These are phyloP conservation scores for Breviolum minutum DNA, from an alignment of 73 alveolate genomes.

Conservation along the genomic window DNA sequence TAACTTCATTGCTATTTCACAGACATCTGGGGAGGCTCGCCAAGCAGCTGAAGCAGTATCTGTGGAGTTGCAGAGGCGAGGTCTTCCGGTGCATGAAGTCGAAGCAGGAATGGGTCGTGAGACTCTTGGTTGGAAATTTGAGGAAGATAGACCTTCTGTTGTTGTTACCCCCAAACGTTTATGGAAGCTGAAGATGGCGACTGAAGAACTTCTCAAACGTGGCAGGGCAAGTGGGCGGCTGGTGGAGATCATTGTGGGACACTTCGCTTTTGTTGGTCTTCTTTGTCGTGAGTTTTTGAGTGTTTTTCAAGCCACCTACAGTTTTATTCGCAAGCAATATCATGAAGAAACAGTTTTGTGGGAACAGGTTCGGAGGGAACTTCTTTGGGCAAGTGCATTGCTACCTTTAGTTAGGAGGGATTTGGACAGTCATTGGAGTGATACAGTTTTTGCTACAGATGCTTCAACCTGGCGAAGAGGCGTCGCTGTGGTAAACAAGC, in stretches of 20 bases:
- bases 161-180: not conserved
- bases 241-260: not conserved
- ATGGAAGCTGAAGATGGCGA: constrained; percentile 40
- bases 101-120: constrained; percentile 6
- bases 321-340: not conserved
- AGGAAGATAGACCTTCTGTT: not conserved
- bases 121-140: constrained; percentile 21
- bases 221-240: constrained; percentile 36
- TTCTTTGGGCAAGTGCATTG: not conserved
- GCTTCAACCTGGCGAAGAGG: constrained; percentile 43
- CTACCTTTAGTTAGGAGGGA: not conserved
- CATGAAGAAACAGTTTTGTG: not conserved
- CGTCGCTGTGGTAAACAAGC: not conserved
- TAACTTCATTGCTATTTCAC: not conserved
- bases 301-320: not conserved
- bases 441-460: not conserved
- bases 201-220: not conserved
- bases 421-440: not conserved
- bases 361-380: constrained; percentile 18
- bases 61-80: not conserved
- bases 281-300: not conserved
- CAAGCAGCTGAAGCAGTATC: not conserved
- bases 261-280: not conserved
- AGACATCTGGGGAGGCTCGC: not conserved
- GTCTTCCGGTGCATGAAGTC: not conserved